A percentile compares a stretch with the other conserved stretches of the same genome.
phyloP scores from a whole-genome alignment of 805 yeast genomes.

The Candida pini region DNA sequence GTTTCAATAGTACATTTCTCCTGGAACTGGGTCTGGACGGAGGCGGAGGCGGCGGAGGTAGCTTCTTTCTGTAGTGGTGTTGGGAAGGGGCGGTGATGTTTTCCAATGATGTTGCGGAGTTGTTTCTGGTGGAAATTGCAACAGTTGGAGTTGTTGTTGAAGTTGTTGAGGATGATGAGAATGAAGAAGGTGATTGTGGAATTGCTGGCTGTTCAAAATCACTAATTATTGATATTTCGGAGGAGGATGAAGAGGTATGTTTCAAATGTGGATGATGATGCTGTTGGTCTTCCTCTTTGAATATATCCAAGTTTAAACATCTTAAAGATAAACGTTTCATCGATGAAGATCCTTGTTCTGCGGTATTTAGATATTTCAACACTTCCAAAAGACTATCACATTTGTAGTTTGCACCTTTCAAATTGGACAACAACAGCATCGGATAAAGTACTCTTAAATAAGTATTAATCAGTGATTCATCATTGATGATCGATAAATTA shows the following conservation, averaged over 20 bases:
- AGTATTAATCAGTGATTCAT: conserved; percentile 56
- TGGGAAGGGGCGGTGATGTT: too few species aligned
- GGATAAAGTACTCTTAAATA: conserved; percentile 74
- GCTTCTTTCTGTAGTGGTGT: too few species aligned
- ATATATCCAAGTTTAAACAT: conserved; percentile 25
- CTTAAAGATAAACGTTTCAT: conserved; percentile 38
- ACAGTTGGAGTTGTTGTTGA: conserved; percentile 7
- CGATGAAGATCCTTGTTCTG: conserved; percentile 31
- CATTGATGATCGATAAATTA: conserved; percentile 52
- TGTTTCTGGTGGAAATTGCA: conserved; percentile 13
- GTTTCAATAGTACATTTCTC: conserved; percentile 3
- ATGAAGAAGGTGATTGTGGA: conserved; percentile 1
- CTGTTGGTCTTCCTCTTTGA: conserved; percentile 8
- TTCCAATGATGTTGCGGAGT: too few species aligned
- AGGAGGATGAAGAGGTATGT: background rate
- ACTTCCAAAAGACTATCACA: conserved; percentile 45
- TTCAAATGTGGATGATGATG: conserved; percentile 7
- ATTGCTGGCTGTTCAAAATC: conserved; percentile 11
- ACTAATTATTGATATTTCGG: conserved; percentile 5
- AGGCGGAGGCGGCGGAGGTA: conserved; percentile 21
- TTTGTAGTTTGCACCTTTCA: conserved; percentile 54
- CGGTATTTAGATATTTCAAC: conserved; percentile 40
- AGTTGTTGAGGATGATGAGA: background rate
- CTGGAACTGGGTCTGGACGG: conserved; percentile 5
- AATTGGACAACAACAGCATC: conserved; percentile 58